Conservation (phyloP, 805 yeast species). For the Saccharomycopsis microspora region DNA sequence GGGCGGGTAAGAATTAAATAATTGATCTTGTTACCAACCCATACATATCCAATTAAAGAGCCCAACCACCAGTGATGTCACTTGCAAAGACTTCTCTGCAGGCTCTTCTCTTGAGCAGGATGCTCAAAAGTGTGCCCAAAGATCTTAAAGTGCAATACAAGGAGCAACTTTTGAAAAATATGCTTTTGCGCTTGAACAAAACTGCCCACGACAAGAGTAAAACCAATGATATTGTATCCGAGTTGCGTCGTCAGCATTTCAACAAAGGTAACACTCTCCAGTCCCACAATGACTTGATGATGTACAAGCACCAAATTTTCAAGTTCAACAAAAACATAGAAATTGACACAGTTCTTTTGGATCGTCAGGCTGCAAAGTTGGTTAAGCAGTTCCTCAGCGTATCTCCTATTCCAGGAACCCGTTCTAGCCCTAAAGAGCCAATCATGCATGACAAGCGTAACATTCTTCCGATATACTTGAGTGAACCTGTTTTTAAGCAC, state of each 20-base stretch:
- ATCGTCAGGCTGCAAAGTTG: constrained; percentile 9
- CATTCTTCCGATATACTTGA: constrained; percentile 8
- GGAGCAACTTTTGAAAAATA: constrained; percentile 9
- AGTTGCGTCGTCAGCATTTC: constrained; percentile 3
- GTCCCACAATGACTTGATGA: constrained; percentile 8
- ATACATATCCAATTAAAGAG: background rate
- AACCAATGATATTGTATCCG: constrained; percentile 1
- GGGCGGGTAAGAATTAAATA: too few relatives aligned
- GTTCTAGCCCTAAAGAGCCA: background rate
- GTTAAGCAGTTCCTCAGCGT: constrained; percentile 9
- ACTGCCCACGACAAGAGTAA: constrained; percentile 3
- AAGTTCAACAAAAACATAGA: constrained; percentile 12
- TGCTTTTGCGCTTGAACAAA: constrained; percentile 10
- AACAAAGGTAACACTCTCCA: constrained; percentile 14
- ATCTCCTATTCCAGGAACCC: background rate
- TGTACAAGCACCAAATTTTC: constrained; percentile 12
- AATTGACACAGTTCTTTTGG: constrained; percentile 12
- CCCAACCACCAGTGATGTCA: background rate
- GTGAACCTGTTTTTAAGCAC: constrained; percentile 12
- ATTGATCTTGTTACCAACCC: too few relatives aligned
- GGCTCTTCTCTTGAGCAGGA: constrained; percentile 7
- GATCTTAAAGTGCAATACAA: constrained; percentile 6
- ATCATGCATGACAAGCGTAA: constrained; percentile 3
- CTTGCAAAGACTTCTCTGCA: constrained; percentile 1
- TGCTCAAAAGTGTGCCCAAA: background rate